Percentiles rank a stretch among this genome's conserved stretches.
phyloP scores from a whole-genome alignment of 805 yeast genomes.

The Metschnikowia continentalis region DNA sequence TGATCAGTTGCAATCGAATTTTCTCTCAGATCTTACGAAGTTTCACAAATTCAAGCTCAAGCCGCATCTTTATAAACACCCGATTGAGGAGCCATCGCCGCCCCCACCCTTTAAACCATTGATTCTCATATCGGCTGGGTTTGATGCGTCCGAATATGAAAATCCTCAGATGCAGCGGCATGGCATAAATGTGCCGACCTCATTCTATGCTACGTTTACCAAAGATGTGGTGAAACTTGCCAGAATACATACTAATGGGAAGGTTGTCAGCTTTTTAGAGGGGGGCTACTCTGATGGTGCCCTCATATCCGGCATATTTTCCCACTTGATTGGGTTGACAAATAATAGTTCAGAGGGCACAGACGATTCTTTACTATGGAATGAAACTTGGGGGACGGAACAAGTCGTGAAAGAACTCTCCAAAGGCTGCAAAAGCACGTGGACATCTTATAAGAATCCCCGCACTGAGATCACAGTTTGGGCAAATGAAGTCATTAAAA shows the following conservation, averaged over 20 bases:
- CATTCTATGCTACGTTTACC: conserved; percentile 69
- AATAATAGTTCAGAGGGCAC: conserved; percentile 27
- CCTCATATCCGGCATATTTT: conserved; percentile 69
- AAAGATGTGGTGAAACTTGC: conserved; percentile 69
- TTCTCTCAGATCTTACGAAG: conserved; percentile 23
- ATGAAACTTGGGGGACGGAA: conserved; percentile 58
- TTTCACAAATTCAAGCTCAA: conserved; percentile 30
- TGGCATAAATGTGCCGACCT: conserved; percentile 75
- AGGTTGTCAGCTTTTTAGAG: conserved; percentile 65
- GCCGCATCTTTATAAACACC: conserved; percentile 27
- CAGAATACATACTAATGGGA: conserved; percentile 55
- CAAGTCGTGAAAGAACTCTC: conserved; percentile 61
- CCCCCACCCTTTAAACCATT: conserved; percentile 43
- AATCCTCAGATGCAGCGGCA: conserved; percentile 84
- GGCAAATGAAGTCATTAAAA: conserved; percentile 60
- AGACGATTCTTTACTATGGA: conserved; percentile 44
- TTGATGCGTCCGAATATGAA: conserved; percentile 83
- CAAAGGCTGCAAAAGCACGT: conserved; percentile 63
- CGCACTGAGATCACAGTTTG: conserved; percentile 50
- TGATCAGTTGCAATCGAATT: conserved; percentile 32
- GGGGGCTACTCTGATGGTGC: conserved; percentile 90
- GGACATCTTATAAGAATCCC: conserved; percentile 58
- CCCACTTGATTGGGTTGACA: conserved; percentile 72
- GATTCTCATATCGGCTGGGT: conserved; percentile 79
- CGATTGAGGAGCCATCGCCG: conserved; percentile 28